Conservation (phyloP, 2,329 filamentous ascomycete species). For the Nothophaeocryptopus gaeumannii region DNA sequence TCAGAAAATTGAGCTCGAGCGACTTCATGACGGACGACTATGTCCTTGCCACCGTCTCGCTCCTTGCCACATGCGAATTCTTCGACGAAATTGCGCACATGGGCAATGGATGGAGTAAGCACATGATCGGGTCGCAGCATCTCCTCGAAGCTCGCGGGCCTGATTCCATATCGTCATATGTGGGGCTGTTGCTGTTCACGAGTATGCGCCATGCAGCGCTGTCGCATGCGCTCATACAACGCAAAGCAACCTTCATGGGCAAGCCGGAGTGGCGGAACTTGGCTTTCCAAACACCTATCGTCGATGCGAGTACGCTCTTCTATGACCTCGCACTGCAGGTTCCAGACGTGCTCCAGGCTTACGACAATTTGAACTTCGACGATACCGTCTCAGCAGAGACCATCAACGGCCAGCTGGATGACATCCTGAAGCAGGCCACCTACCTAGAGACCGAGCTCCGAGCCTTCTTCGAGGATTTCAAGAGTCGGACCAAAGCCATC, state of each 20-base stretch:
- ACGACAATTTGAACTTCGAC: slow-evolving; percentile 23
- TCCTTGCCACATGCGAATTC: slow-evolving; percentile 33
- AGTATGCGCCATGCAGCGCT: slow-evolving; percentile 30
- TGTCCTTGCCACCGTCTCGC: slow-evolving; percentile 29
- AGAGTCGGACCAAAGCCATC: slow-evolving; percentile 7
- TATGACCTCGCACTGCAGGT: slow-evolving; percentile 33
- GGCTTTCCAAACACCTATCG: slow-evolving; percentile 23
- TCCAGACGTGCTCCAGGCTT: slow-evolving; percentile 27
- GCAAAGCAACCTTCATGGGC: slow-evolving; percentile 31
- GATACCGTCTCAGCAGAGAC: neutral
- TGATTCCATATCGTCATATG: slow-evolving; percentile 21
- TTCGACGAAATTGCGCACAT: slow-evolving; percentile 33
- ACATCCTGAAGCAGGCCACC: slow-evolving; percentile 22
- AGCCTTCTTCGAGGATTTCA: slow-evolving; percentile 26
- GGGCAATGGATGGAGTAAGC: slow-evolving; percentile 29
- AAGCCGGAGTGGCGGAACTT: slow-evolving; percentile 29
- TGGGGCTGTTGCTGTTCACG: slow-evolving; percentile 29
- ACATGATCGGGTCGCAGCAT: slow-evolving; percentile 30
- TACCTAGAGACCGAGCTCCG: slow-evolving; percentile 24
- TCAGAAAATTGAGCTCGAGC: slow-evolving; percentile 17
- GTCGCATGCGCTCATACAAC: slow-evolving; percentile 25
- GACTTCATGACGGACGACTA: slow-evolving; percentile 27
- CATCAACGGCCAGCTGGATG: slow-evolving; percentile 15
- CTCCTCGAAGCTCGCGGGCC: slow-evolving; percentile 31
- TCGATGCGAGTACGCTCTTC: slow-evolving; percentile 27